phyloP scores from a whole-genome alignment of 164 flowering plant genomes.

The Annona squamosa region DNA sequence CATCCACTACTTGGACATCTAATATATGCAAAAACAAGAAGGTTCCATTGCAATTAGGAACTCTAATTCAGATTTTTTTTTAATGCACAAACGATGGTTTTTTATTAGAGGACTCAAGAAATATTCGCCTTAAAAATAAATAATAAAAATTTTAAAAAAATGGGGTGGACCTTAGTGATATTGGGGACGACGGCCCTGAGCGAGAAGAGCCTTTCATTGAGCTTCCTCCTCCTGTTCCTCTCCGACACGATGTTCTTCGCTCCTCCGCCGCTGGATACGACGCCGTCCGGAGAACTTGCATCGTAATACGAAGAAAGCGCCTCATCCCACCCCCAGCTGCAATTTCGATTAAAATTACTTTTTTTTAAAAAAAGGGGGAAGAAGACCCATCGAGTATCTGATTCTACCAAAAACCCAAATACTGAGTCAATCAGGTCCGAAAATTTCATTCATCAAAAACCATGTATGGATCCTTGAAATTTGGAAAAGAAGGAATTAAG shows the following conservation, averaged over 20 bases:
- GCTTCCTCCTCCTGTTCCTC: conserved; percentile 94
- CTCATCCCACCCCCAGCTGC: conserved; percentile 46
- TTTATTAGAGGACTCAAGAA: no score
- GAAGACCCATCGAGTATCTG: not conserved
- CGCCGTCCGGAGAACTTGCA: conserved; percentile 82
- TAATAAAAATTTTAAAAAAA: no score
- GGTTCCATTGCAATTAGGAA: no score
- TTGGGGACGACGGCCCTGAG: conserved; percentile 84
- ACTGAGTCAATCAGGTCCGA: no score
- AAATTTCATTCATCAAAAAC: not conserved
- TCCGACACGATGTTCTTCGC: conserved; percentile 79
- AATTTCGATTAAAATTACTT: not conserved
- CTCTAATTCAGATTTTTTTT: no score
- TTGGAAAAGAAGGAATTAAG: not conserved
- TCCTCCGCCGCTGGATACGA: conserved; percentile 18
- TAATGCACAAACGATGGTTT: no score
- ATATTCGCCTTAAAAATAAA: no score
- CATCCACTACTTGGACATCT: no score
- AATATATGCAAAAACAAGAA: no score
- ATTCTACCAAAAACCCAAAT: not conserved
- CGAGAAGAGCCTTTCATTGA: conserved; percentile 70
- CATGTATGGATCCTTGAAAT: not conserved
- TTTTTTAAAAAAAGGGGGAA: not conserved
- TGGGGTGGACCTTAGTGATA: conserved; percentile 66
- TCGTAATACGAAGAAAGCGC: conserved; percentile 50